phyloP scores from a whole-genome alignment of 306 rosid genomes.

The Rubus parviflorus region DNA sequence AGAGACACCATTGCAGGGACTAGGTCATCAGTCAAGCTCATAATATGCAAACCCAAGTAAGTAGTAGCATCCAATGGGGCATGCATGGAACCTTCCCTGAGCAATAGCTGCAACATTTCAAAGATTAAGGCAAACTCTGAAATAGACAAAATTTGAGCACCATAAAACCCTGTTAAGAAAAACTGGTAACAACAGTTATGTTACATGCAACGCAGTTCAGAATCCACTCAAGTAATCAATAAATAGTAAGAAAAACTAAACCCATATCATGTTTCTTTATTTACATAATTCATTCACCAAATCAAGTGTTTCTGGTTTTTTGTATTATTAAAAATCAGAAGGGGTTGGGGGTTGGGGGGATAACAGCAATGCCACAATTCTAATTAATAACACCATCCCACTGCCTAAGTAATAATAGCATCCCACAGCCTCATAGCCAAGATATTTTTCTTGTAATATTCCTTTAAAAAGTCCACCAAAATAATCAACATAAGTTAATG shows the following conservation, averaged over 20 bases:
- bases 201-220: too few relatives aligned
- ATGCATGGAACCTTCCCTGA: background rate
- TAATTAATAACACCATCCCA: too few relatives aligned
- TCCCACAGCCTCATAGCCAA: too few relatives aligned
- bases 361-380: too few relatives aligned
- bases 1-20: constrained; percentile 5
- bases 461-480: too few relatives aligned
- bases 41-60: background rate
- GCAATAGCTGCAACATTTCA: background rate
- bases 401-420: too few relatives aligned
- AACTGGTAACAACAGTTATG: background rate
- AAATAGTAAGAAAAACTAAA: background rate
- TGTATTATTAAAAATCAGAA: too few relatives aligned
- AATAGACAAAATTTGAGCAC: background rate
- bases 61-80: background rate
- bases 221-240: too few relatives aligned
- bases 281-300: too few relatives aligned
- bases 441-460: too few relatives aligned
- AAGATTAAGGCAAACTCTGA: background rate
- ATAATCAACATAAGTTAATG: background rate
- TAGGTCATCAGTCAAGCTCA: constrained; percentile 7
- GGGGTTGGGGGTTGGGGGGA: too few relatives aligned
- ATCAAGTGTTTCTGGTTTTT: too few relatives aligned
- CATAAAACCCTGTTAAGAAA: background rate
- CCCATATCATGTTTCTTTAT: background rate